Conservation (phyloP, 2,329 filamentous ascomycete genomes). For the Capronia americana region DNA sequence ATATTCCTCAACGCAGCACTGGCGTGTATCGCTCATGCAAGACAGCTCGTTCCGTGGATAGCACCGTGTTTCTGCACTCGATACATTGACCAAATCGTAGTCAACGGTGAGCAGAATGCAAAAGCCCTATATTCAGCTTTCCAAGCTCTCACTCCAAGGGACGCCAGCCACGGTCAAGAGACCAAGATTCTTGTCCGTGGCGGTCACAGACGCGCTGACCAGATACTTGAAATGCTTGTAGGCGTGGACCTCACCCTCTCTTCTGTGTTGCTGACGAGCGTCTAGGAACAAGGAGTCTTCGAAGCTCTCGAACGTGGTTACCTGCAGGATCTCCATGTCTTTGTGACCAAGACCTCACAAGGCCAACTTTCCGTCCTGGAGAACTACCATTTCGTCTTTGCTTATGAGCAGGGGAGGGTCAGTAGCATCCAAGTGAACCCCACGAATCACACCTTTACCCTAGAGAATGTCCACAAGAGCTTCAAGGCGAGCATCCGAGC, state of each 20-base stretch:
- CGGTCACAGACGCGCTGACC: conserved; percentile 50
- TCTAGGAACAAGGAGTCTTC: conserved; percentile 58
- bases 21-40: conserved; percentile 36
- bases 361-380: conserved; percentile 52
- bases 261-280: conserved; percentile 38
- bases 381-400: conserved; percentile 58
- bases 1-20: conserved; percentile 39
- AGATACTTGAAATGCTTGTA: conserved; percentile 57
- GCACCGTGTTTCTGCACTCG: conserved; percentile 32
- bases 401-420: conserved; percentile 48
- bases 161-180: conserved; percentile 38
- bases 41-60: conserved; percentile 35
- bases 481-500: conserved; percentile 53
- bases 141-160: conserved; percentile 4
- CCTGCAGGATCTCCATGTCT: conserved; percentile 55
- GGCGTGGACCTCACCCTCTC: conserved; percentile 23
- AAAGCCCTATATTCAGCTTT: conserved; percentile 41
- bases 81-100: conserved; percentile 33
- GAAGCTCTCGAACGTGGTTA: conserved; percentile 52
- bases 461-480: conserved; percentile 48
- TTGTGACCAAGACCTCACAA: conserved; percentile 51
- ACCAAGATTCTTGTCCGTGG: conserved; percentile 51
- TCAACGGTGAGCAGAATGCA: conserved; percentile 23
- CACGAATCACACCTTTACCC: conserved; percentile 43
- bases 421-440: conserved; percentile 42